Percentiles rank a stretch among this genome's conserved stretches.
Evolutionary conservation across 148 eudicot species (phyloP).

Genomic region (Persicaria tinctoria): DNA sequence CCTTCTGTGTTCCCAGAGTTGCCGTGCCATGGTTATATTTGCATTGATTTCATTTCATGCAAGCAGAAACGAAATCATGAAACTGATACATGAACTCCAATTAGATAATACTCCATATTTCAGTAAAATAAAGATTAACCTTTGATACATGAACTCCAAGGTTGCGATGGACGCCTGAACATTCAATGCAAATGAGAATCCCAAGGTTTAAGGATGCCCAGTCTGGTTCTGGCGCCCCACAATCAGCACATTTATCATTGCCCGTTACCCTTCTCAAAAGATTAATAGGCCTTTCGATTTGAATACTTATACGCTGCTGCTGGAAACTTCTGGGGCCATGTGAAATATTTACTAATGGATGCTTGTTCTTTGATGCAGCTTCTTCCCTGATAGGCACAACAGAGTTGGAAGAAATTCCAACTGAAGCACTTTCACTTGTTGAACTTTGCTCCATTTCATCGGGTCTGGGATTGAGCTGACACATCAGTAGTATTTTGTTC

Average conservation of each 20-base stretch:
- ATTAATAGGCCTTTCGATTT: slow-evolving; percentile 63
- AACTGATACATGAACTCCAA: too few relatives aligned
- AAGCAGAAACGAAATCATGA: too few relatives aligned
- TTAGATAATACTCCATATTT: too few relatives aligned
- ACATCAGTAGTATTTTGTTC: neutral
- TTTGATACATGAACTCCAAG: slow-evolving; percentile 97
- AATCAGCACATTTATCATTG: slow-evolving; percentile 96
- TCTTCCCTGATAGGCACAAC: slow-evolving; percentile 32
- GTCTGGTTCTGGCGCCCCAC: slow-evolving; percentile 92
- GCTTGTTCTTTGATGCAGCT: slow-evolving; percentile 27
- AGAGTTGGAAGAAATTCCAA: slow-evolving; percentile 40
- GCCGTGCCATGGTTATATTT: too few relatives aligned
- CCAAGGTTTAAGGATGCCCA: slow-evolving; percentile 99
- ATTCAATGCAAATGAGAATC: slow-evolving; percentile 86
- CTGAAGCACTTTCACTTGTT: slow-evolving; percentile 26
- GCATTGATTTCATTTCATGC: too few relatives aligned
- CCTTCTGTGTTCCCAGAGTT: too few relatives aligned
- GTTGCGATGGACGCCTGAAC: slow-evolving; percentile 98
- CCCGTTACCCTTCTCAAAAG: slow-evolving; percentile 59
- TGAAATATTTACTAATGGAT: slow-evolving; percentile 19
- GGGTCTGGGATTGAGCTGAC: slow-evolving; percentile 45
- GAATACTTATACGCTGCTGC: slow-evolving; percentile 38
- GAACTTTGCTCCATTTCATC: slow-evolving; percentile 30
- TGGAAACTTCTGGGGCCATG: slow-evolving; percentile 51
- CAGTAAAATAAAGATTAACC: slow-evolving; percentile 26